phyloP scores from a whole-genome alignment of 805 yeast species.

The Tetrapisispora pingtungensis region DNA sequence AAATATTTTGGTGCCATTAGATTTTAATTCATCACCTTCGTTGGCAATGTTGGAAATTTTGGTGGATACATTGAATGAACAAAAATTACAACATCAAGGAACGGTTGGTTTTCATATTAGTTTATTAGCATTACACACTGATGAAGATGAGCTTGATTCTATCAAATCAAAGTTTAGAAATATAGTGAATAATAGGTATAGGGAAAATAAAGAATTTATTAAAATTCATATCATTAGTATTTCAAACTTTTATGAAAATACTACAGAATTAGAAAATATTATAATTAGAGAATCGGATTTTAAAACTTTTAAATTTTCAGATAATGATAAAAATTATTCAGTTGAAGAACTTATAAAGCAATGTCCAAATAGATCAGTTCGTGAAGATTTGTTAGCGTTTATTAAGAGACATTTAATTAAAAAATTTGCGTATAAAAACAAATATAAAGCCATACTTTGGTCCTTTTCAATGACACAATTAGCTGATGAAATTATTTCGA shows the following conservation, averaged over 20 bases:
- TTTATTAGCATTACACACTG: conserved; percentile 36
- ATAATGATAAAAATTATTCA: background rate
- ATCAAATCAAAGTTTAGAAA: conserved; percentile 9
- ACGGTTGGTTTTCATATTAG: conserved; percentile 55
- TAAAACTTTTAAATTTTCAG: conserved; percentile 10
- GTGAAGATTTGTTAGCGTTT: conserved; percentile 48
- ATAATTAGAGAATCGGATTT: conserved; percentile 28
- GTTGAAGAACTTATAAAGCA: conserved; percentile 9
- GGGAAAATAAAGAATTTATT: conserved; percentile 27
- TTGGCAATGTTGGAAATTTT: conserved; percentile 60
- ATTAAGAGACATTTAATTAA: conserved; percentile 40
- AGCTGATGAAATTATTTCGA: conserved; percentile 68
- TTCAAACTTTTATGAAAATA: conserved; percentile 31
- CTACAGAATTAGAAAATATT: conserved; percentile 9
- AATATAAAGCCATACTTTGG: conserved; percentile 48
- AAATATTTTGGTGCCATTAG: conserved; percentile 48
- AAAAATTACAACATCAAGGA: conserved; percentile 49
- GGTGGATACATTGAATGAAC: conserved; percentile 51
- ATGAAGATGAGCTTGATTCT: conserved; percentile 26
- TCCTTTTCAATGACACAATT: conserved; percentile 76
- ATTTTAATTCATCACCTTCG: conserved; percentile 49
- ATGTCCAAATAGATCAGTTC: conserved; percentile 46
- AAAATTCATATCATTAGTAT: conserved; percentile 34
- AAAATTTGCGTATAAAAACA: conserved; percentile 35
- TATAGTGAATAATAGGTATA: conserved; percentile 15